phyloP scores from a whole-genome alignment of 106 monocot genomes.

The Phalaenopsis aphrodite region DNA sequence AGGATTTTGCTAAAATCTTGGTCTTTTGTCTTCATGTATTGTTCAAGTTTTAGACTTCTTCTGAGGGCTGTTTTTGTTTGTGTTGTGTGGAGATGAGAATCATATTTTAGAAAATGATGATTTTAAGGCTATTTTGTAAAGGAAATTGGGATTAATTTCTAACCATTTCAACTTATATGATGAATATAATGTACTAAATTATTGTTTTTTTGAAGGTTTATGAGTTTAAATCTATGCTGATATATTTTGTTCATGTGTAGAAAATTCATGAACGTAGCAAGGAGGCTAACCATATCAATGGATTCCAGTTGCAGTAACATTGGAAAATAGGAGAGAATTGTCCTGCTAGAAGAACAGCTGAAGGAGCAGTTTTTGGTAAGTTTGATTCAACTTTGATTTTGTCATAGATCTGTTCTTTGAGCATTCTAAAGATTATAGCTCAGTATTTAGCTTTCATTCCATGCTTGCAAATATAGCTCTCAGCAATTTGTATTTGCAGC shows the following conservation, averaged over 20 bases:
- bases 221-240: background rate
- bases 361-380: background rate
- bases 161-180: background rate
- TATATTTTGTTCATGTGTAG: slow-evolving; percentile 16
- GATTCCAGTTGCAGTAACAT: background rate
- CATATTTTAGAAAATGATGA: no score
- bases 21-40: background rate
- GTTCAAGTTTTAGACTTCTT: background rate
- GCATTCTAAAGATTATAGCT: no score
- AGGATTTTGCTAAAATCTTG: background rate
- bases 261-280: slow-evolving; percentile 31
- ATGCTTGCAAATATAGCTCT: background rate
- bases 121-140: no score
- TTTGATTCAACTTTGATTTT: no score
- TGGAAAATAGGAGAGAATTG: background rate
- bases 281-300: slow-evolving; percentile 33
- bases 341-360: background rate
- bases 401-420: no score
- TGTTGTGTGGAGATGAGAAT: no score
- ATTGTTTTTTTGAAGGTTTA: no score
- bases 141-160: no score
- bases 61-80: no score
- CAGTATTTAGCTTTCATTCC: background rate
- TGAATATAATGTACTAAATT: no score
- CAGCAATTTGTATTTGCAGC: no score